A percentile compares a stretch with the other conserved stretches of the same genome.
Evolutionary conservation across 179 eudicot genomes (phyloP).

Genomic region (Vitellaria paradoxa): DNA sequence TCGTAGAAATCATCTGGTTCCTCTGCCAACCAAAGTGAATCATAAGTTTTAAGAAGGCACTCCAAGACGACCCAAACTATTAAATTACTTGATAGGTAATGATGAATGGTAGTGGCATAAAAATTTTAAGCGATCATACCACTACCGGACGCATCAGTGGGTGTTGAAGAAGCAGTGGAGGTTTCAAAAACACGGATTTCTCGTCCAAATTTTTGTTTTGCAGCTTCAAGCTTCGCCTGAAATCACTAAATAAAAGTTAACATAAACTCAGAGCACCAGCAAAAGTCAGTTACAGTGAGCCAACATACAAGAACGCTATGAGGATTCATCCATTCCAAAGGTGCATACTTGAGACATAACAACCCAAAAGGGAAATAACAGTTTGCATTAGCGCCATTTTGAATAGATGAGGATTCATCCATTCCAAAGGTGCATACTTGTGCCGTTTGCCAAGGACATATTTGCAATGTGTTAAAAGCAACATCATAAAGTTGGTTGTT

Average conservation of each 20-base stretch:
- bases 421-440: too few relatives aligned
- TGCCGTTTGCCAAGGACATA: too few relatives aligned
- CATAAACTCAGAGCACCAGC: conserved; percentile 3
- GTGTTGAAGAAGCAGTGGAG: conserved; percentile 36
- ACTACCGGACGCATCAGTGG: conserved; percentile 26
- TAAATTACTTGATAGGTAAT: neutral
- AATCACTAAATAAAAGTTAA: conserved; percentile 8
- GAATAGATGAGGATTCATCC: too few relatives aligned
- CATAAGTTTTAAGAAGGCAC: neutral
- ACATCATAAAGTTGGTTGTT: neutral
- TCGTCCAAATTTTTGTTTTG: conserved; percentile 65
- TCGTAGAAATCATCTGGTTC: conserved; percentile 78
- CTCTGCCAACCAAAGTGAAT: conserved; percentile 33
- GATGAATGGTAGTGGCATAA: neutral
- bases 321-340: neutral
- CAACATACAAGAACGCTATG: neutral
- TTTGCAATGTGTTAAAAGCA: neutral
- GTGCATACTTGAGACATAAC: neutral
- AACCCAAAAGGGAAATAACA: neutral
- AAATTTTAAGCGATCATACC: conserved; percentile 20
- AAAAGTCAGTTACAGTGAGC: neutral
- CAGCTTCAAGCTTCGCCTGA: conserved; percentile 69
- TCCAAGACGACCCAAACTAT: neutral
- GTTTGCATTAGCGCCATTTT: neutral
- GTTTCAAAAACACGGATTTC: conserved; percentile 77